These are phyloP conservation scores for Thielaviopsis populi DNA, from an alignment of 2,329 filamentous ascomycete species.

Conservation along the genomic window DNA sequence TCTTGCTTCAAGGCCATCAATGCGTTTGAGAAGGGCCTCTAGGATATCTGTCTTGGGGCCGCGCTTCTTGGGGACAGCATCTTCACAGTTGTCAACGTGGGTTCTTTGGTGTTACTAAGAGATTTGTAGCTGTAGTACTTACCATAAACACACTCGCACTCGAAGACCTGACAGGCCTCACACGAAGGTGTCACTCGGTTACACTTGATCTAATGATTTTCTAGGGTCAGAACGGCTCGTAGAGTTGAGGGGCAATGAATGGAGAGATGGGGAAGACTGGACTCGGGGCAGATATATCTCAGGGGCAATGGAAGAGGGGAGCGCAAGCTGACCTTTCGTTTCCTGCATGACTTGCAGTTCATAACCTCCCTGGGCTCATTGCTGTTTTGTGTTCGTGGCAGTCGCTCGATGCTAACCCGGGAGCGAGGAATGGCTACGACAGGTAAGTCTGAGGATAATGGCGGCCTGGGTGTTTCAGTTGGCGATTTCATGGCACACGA, in stretches of 20 bases:
- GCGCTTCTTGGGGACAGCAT: constrained; percentile 78
- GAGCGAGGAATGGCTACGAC: constrained; percentile 50
- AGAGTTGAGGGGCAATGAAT: neutral
- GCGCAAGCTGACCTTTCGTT: constrained; percentile 55
- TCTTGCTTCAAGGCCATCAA: constrained; percentile 70
- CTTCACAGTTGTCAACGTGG: constrained; percentile 28
- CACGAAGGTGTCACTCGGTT: constrained; percentile 72
- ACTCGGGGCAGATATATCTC: too few species aligned
- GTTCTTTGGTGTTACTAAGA: neutral
- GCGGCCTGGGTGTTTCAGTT: neutral
- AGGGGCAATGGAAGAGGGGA: neutral
- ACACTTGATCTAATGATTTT: constrained; percentile 61
- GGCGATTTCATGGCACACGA: neutral
- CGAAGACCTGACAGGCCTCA: constrained; percentile 79
- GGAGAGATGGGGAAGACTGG: neutral
- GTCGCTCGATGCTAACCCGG: constrained; percentile 66
- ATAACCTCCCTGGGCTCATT: constrained; percentile 75
- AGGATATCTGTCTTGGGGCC: constrained; percentile 82
- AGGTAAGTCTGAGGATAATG: neutral
- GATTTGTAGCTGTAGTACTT: constrained; percentile 23
- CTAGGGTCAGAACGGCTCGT: neutral
- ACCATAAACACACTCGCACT: constrained; percentile 82
- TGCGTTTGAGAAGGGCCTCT: constrained; percentile 64
- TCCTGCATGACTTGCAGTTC: constrained; percentile 91
- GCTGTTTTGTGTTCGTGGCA: constrained; percentile 53